Evolutionary conservation across 2,329 filamentous ascomycete genomes (phyloP), one percentile per base, ranked within the genome.

Genomic region (Fusarium xyrophilum): DNA sequence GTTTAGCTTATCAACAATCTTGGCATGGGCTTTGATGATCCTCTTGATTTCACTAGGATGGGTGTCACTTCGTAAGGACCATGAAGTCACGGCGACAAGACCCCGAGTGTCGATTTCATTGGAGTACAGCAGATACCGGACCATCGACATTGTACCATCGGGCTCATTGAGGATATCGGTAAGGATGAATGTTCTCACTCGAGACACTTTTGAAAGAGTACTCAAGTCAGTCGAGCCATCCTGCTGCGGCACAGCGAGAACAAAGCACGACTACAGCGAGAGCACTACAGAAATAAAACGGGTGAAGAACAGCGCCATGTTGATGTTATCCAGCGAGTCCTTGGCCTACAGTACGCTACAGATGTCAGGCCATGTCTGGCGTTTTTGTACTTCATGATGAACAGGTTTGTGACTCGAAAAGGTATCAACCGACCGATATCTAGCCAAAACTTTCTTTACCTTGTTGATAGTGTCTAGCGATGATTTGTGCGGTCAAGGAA

Each of bases 121-220:
- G 1, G 59, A 63, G 33, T 64, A 63, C 8, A 63, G 12, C 1
- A 64, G 21, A 25, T 64, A 64, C 10, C 59, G 44, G n/a, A 63
- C 25, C 38, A 57, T 15, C 2, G 61, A 63, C 61, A 63, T 63
- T 3, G 58, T 51, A 8, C 63, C 61, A 51, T 64, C 61, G 2
- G 61, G 61, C 6, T 63, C 61, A 5, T 60, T 60, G 15, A 48
- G 52, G 5, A 60, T 63, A 19, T 63, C 61, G 0, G 61, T 63
- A 6, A 63, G 28, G 7, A 63, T 50, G 13, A 63, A 63, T 2
- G 59, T 57, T 27, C 59, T 27, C 17, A 58, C 30, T 1, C 25
- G 51, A 8, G 55, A 58, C 5, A 58, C 55, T 9, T 43, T 58
- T 2, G 30, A 19, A 2, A 58, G 23, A 23, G 13, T 43, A 2